Base-by-base conservation (phyloP, 192 early-diverging fungal genomes). In the Linderina pennispora region DNA sequence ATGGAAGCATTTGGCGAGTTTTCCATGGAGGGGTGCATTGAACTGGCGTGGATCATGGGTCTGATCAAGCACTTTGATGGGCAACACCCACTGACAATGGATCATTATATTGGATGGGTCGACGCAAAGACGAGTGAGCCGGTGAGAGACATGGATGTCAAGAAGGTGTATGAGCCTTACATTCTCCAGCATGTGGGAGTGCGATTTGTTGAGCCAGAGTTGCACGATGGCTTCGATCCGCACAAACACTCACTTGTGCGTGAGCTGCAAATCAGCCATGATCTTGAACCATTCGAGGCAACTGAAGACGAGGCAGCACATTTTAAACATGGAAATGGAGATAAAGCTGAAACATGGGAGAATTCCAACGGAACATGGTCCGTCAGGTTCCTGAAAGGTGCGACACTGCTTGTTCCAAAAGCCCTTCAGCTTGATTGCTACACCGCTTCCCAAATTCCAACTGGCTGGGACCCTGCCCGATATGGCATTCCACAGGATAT, bases 21-120 rank as follows among this genome's bases (percentile, higher is more conserved):
- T 11, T 31, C 28, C 6, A 5, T 31, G 6, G 28, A 31, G 11
- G 28, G 28, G 6, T 31, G 28, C 28, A 31, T 92, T 52, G 90
- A 92, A 68, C 83, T 92, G 83, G 87, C 90, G 6, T 89, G 90
- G 87, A 89, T 92, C 61, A 90, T 92, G 90, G 87, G 87, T 42
- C 84, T 80, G 50, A 87, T 92, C 71, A 87, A 85, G 55, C 88
- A 87, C 61, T 81, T 85, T 72, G 79, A 82, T 45, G 88, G 88
- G 40, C 80, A 77, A 19, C 71, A 89, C 46, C 87, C 88, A 70
- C 78, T 80, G 52, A 31, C 28, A 31, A 74, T 70, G 15, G 21
- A 23, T 8, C 18, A 76, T 32, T 91, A 88, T 77, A 79, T 81
- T 71, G 90, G 90, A 28, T 92, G 90, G 90, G 77, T 92, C 36